phyloP scores from a whole-genome alignment of 2,329 filamentous ascomycete genomes.

The Claviceps quebecensis region DNA sequence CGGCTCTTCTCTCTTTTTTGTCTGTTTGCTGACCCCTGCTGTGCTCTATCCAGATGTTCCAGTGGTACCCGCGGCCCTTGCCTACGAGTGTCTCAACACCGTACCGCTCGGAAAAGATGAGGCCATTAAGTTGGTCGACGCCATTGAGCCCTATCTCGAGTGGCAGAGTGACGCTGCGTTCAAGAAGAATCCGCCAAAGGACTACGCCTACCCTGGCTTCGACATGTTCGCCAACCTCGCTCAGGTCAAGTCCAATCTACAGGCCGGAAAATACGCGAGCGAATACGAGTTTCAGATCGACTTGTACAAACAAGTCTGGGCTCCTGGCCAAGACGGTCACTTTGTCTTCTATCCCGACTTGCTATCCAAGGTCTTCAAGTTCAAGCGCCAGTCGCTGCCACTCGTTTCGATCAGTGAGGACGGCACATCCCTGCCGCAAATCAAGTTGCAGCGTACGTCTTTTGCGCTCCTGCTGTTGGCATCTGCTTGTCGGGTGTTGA shows the following conservation, averaged over 20 bases:
- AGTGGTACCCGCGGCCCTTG: slow-evolving; percentile 22
- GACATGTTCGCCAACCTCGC: slow-evolving; percentile 34
- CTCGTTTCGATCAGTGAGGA: slow-evolving; percentile 27
- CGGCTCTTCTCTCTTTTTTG: neutral
- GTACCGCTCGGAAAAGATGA: slow-evolving; percentile 24
- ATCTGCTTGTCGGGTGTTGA: too few relatives aligned
- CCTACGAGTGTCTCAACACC: slow-evolving; percentile 23
- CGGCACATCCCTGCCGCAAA: slow-evolving; percentile 9
- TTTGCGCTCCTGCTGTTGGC: too few relatives aligned
- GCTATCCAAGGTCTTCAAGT: slow-evolving; percentile 6
- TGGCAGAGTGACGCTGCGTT: slow-evolving; percentile 35
- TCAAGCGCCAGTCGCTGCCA: slow-evolving; percentile 11
- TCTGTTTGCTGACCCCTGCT: neutral
- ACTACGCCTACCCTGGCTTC: slow-evolving; percentile 32
- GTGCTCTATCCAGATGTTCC: slow-evolving; percentile 11
- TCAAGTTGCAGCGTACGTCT: slow-evolving; percentile 11
- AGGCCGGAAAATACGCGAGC: slow-evolving; percentile 28
- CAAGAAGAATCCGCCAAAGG: slow-evolving; percentile 35
- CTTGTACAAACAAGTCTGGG: slow-evolving; percentile 35
- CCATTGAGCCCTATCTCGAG: slow-evolving; percentile 27
- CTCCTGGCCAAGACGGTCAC: slow-evolving; percentile 48
- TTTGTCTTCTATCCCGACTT: slow-evolving; percentile 22
- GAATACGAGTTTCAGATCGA: slow-evolving; percentile 42
- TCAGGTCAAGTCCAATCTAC: slow-evolving; percentile 28
- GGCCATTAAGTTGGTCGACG: slow-evolving; percentile 21